Evolutionary conservation across 495 filamentous ascomycete species (phyloP), one percentile per base, ranked within the genome.

Genomic region (Neurospora terricola): DNA sequence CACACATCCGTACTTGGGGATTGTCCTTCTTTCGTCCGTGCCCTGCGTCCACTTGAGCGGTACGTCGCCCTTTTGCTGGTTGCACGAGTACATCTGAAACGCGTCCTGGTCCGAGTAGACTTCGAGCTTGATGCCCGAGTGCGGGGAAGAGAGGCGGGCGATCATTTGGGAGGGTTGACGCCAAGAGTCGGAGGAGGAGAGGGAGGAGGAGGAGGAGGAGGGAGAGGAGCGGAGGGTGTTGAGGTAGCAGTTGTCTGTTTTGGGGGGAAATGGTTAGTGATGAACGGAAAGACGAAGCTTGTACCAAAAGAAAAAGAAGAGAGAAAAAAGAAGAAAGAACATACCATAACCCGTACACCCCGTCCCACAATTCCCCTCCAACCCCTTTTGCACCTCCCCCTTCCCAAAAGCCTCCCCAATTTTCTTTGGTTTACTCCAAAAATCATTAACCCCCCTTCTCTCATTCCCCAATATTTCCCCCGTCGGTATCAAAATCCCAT

Each of bases 341-440:
- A 84, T 87, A 84, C 92, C 93, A 78, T 94, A 94, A 62, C 93
- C 93, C 7, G 86, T 91, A 85, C 93, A 97, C 77, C 85, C 85
- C 40, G 82, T 83, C 30, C 93, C 93, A 77, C 92, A 94, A 73
- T 90, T 88, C 36, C 86, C 87, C 6, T 81, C 36, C 2, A 89
- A 77, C 34, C 86, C 84, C 0, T 90, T 86, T 38, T 38, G 8
- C 9, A 10, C 43, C 88, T 78, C 10, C 82, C 75, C 0, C 27
- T 62, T 18, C 27, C 7, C 54, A 30, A 94, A 90, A 76, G 91
- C 88, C 38, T 86, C 76, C 72, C 93, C 93, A 69, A 97, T 83
- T 72, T 93, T 87, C 82, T 95, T 95, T 7, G 91, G 88, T n/a
- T 82, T 79, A 69, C 87, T 83, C 84, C 85, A 88, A 86, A 94